Evolutionary conservation across 345 rosid genomes (phyloP).

Genomic region (Combretum micranthum): DNA sequence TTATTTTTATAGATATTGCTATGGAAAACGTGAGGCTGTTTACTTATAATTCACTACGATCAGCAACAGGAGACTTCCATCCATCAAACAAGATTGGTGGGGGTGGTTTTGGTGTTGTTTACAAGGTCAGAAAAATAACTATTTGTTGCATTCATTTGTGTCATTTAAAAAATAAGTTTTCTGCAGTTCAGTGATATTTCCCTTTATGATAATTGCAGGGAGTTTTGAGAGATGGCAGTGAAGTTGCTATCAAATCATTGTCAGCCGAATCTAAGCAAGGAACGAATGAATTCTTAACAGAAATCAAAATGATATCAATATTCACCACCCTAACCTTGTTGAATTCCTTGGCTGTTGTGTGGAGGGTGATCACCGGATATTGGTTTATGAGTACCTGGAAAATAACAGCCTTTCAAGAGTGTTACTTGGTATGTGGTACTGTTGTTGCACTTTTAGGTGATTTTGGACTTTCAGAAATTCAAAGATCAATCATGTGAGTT

Average conservation of each 20-base stretch:
- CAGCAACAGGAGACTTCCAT: constrained; percentile 57
- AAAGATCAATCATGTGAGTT: background rate
- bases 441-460: background rate
- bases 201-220: constrained; percentile 31
- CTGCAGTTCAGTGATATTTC: no score
- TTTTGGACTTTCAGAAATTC: background rate
- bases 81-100: constrained; percentile 16
- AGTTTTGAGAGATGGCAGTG: constrained; percentile 44
- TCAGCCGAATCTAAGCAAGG: constrained; percentile 67
- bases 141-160: constrained; percentile 3
- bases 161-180: no score
- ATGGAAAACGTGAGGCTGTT: constrained; percentile 62
- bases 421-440: constrained; percentile 40
- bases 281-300: constrained; percentile 49
- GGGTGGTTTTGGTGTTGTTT: constrained; percentile 91
- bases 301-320: constrained; percentile 47
- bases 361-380: constrained; percentile 39
- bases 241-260: constrained; percentile 49
- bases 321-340: constrained; percentile 58
- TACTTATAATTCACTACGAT: constrained; percentile 66
- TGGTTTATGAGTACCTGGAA: constrained; percentile 63
- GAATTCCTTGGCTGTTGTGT: constrained; percentile 60
- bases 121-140: constrained; percentile 44
- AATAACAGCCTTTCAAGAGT: constrained; percentile 60
- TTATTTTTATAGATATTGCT: constrained; percentile 45